phyloP scores from a whole-genome alignment of 495 filamentous ascomycete species.

The Penicillium riverlandense region DNA sequence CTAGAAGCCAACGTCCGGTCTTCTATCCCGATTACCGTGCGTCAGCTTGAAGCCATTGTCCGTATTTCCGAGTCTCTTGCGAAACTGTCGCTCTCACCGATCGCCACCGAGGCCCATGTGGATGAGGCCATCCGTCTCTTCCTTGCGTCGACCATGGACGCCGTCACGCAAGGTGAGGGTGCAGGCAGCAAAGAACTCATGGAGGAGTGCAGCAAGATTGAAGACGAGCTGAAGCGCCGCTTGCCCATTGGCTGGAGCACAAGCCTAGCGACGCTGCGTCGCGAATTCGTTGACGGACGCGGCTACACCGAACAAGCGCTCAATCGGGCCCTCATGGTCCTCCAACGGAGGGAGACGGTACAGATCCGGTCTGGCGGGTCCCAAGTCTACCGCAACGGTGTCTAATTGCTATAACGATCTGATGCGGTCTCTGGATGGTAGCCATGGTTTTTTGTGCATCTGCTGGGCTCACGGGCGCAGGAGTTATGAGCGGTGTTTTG shows the following conservation, averaged over 20 bases:
- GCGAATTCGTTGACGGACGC: conserved; percentile 84
- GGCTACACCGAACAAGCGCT: conserved; percentile 83
- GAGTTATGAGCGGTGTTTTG: conserved; percentile 14
- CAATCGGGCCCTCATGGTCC: conserved; percentile 72
- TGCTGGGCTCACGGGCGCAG: conserved; percentile 5
- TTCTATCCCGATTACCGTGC: conserved; percentile 94
- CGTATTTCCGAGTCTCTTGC: conserved; percentile 95
- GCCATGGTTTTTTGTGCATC: conserved; percentile 9
- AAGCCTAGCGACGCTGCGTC: conserved; percentile 73
- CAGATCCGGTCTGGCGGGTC: conserved; percentile 84
- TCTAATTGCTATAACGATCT: conserved; percentile 27
- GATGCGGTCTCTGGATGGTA: not conserved
- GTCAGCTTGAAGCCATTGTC: conserved; percentile 93
- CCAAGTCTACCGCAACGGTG: conserved; percentile 76
- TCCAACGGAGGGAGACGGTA: conserved; percentile 84
- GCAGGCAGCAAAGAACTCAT: conserved; percentile 80
- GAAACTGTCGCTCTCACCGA: conserved; percentile 76
- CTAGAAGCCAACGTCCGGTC: conserved; percentile 79
- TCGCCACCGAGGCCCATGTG: conserved; percentile 86
- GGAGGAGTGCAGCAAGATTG: conserved; percentile 80
- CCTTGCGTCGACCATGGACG: conserved; percentile 96
- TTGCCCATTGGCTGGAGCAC: conserved; percentile 95
- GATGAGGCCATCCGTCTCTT: conserved; percentile 98
- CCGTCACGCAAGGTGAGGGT: conserved; percentile 79
- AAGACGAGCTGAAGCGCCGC: conserved; percentile 81